These are phyloP conservation scores for Xylaria polymorpha DNA, from an alignment of 2,329 filamentous ascomycete species.

Conservation along the genomic window DNA sequence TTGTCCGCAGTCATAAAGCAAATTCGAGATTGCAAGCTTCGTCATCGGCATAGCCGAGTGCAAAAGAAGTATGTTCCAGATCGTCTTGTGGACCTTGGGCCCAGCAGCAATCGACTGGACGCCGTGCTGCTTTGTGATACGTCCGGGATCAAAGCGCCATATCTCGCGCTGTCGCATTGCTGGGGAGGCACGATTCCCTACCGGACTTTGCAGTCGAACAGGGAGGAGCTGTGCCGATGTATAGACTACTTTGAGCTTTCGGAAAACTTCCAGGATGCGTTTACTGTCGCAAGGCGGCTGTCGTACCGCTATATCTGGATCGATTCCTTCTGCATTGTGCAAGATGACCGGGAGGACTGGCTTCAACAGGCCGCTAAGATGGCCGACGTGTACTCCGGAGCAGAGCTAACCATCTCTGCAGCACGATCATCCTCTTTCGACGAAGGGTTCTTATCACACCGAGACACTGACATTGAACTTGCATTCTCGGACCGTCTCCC, in stretches of 20 bases:
- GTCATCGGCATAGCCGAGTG: conserved; percentile 13
- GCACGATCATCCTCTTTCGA: conserved; percentile 19
- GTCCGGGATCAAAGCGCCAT: conserved; percentile 8
- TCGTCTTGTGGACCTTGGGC: conserved; percentile 20
- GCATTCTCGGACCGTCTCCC: conserved; percentile 9
- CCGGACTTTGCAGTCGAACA: conserved; percentile 21
- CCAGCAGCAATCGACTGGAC: conserved; percentile 4
- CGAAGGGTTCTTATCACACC: conserved; percentile 16
- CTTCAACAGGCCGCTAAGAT: conserved; percentile 26
- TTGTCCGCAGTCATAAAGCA: conserved; percentile 17
- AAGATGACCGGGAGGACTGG: conserved; percentile 22
- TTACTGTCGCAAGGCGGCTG: conserved; percentile 23
- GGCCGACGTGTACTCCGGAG: conserved; percentile 27
- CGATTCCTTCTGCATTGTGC: conserved; percentile 27
- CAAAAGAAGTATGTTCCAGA: conserved; percentile 20
- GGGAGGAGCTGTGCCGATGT: conserved; percentile 18
- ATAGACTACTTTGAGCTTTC: conserved; percentile 23
- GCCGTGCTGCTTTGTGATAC: conserved; percentile 14
- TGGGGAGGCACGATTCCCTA: conserved; percentile 27
- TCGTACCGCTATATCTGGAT: conserved; percentile 30
- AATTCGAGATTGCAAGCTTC: conserved; percentile 20
- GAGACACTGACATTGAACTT: conserved; percentile 21
- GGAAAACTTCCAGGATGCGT: conserved; percentile 25
- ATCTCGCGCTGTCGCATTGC: conserved; percentile 21
- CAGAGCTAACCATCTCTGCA: conserved; percentile 26